Percentiles rank a stretch among this genome's conserved stretches.
phyloP scores from a whole-genome alignment of 108 stramenopile genomes.

The Cyclostephanos tholiformis region DNA sequence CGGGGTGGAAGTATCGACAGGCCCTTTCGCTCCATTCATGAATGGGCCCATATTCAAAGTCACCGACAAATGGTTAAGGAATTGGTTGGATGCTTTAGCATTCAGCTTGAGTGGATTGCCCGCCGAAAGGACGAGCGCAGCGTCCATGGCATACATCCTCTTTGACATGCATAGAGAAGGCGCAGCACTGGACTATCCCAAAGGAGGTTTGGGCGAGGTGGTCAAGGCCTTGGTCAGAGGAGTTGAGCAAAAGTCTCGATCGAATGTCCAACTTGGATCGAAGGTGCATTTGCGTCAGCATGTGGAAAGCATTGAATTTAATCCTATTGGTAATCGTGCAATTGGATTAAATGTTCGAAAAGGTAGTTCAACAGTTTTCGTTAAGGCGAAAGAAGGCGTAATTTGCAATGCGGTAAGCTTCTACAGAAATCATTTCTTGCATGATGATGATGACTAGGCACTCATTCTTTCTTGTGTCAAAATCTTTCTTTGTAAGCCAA shows the following conservation, averaged over 20 bases:
- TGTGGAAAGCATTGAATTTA: constrained; percentile 70
- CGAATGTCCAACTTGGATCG: constrained; percentile 28
- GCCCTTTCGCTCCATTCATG: constrained; percentile 81
- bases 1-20: constrained; percentile 65
- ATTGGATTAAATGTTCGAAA: constrained; percentile 64
- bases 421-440: too few relatives aligned
- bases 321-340: constrained; percentile 46
- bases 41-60: constrained; percentile 73
- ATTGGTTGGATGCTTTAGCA: constrained; percentile 94
- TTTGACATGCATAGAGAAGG: constrained; percentile 88
- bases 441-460: neutral
- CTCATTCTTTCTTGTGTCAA: neutral
- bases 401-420: constrained; percentile 73
- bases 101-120: constrained; percentile 89
- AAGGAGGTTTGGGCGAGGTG: constrained; percentile 79
- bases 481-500: constrained; percentile 24
- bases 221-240: constrained; percentile 89
- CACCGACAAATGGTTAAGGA: constrained; percentile 80
- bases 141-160: constrained; percentile 93
- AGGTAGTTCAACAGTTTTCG: constrained; percentile 41
- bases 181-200: constrained; percentile 88
- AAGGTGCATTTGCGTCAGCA: constrained; percentile 67
- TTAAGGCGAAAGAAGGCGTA: constrained; percentile 69
- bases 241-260: constrained; percentile 66
- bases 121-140: constrained; percentile 84